phyloP scores from a whole-genome alignment of 768 basidiomycete genomes.

The Tulasnella calospora region DNA sequence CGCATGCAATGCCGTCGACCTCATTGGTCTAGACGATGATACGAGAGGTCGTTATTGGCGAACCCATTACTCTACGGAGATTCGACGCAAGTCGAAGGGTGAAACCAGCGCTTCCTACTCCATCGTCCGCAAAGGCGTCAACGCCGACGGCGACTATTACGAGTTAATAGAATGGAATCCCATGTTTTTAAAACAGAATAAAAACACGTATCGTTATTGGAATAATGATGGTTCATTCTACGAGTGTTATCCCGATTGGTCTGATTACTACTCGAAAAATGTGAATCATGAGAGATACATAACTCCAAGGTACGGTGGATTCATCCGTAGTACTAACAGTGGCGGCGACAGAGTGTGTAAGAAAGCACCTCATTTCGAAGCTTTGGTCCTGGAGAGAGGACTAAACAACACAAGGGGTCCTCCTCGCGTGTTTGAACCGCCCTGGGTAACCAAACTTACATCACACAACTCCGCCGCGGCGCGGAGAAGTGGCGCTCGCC shows the following conservation, averaged over 20 bases:
- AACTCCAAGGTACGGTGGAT: slow-evolving; percentile 1
- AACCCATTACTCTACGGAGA: slow-evolving; percentile 3
- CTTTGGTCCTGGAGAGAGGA: slow-evolving; percentile 1
- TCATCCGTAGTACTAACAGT: neutral
- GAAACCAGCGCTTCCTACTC: slow-evolving; percentile 1
- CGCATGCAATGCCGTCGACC: neutral
- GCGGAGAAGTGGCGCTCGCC: neutral
- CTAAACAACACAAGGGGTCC: neutral
- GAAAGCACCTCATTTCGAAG: slow-evolving; percentile 3
- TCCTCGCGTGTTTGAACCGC: neutral
- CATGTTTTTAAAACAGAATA: slow-evolving; percentile 9
- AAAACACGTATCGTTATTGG: slow-evolving; percentile 8
- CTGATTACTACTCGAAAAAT: neutral
- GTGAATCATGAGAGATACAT: neutral
- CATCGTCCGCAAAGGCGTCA: neutral
- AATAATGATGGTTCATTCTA: slow-evolving; percentile 5
- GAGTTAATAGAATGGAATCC: neutral
- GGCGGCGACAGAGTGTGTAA: neutral
- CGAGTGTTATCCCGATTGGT: slow-evolving; percentile 7
- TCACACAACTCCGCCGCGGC: neutral
- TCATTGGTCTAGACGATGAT: neutral
- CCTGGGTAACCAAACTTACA: neutral
- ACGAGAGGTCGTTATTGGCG: neutral
- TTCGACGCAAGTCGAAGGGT: slow-evolving; percentile 2
- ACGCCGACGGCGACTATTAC: slow-evolving; percentile 7